A percentile compares a stretch with the other conserved stretches of the same genome.
These are phyloP conservation scores for Candida hungchunana DNA, from an alignment of 805 yeast species.

Conservation along the genomic window DNA sequence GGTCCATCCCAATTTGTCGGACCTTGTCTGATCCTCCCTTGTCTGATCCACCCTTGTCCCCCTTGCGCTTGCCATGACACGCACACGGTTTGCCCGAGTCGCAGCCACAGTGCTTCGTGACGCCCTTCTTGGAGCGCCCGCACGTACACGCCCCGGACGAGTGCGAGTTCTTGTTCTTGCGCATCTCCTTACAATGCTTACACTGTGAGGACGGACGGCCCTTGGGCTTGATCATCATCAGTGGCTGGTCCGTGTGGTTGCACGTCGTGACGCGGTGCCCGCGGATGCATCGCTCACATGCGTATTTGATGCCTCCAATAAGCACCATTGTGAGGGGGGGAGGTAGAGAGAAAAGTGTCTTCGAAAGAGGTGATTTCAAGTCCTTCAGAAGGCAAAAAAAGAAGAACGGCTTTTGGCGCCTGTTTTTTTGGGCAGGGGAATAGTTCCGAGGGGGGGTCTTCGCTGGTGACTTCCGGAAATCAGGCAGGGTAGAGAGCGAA, in stretches of 20 bases:
- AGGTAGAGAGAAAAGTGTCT: neutral
- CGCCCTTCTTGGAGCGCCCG: conserved; percentile 35
- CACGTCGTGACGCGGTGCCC: conserved; percentile 97
- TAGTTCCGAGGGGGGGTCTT: neutral
- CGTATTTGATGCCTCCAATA: conserved; percentile 89
- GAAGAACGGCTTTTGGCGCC: neutral
- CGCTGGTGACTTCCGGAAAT: no score
- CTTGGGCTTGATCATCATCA: conserved; percentile 91
- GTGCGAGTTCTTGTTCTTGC: conserved; percentile 65
- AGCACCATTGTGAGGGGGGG: conserved; percentile 59
- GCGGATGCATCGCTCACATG: conserved; percentile 93
- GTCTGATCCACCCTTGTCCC: conserved; percentile 1
- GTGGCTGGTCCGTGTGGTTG: conserved; percentile 84
- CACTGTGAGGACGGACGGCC: conserved; percentile 96
- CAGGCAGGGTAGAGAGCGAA: neutral
- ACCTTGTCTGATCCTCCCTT: conserved; percentile 8
- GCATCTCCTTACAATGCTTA: conserved; percentile 72
- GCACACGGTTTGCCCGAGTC: conserved; percentile 25
- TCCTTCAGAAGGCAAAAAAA: no score
- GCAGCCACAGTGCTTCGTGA: conserved; percentile 26
- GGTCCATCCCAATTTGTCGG: conserved; percentile 28
- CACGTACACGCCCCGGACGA: conserved; percentile 61
- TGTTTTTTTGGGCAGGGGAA: neutral
- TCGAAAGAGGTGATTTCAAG: no score
- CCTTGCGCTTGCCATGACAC: conserved; percentile 25